phyloP scores from a whole-genome alignment of 2,329 filamentous ascomycete genomes.

The Arthrobotrys megalospora region DNA sequence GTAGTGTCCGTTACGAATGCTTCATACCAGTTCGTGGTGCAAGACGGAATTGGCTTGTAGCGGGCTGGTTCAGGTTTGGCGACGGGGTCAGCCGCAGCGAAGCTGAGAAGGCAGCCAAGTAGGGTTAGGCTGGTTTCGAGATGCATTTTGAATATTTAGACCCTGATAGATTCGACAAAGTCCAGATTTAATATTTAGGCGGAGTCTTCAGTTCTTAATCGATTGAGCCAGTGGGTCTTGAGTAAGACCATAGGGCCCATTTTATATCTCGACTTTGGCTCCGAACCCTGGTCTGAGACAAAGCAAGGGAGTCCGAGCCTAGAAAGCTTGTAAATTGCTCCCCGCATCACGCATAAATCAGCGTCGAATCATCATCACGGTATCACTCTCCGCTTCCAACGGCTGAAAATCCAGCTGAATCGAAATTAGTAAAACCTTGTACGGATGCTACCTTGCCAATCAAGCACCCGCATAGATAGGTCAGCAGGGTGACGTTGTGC shows the following conservation, averaged over 20 bases:
- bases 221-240: background rate
- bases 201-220: background rate
- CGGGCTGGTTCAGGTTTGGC: conserved; percentile 15
- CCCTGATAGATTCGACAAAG: too few species aligned
- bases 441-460: conserved; percentile 52
- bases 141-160: conserved; percentile 17
- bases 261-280: conserved; percentile 5
- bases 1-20: conserved; percentile 57
- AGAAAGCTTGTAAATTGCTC: background rate
- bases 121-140: conserved; percentile 6
- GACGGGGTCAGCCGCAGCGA: conserved; percentile 14
- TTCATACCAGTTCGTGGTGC: conserved; percentile 49
- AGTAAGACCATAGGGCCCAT: background rate
- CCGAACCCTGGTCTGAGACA: background rate
- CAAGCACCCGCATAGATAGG: conserved; percentile 13
- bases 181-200: background rate
- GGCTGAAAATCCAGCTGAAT: conserved; percentile 1
- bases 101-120: conserved; percentile 1
- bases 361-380: background rate
- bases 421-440: conserved; percentile 34
- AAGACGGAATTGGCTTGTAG: conserved; percentile 29
- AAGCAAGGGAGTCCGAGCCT: background rate
- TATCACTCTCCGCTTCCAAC: background rate
- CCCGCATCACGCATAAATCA: conserved; percentile 18
- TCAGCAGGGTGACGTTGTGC: conserved; percentile 47